These are phyloP conservation scores for Starmerella floris DNA, from an alignment of 805 yeast species.

Conservation along the genomic window DNA sequence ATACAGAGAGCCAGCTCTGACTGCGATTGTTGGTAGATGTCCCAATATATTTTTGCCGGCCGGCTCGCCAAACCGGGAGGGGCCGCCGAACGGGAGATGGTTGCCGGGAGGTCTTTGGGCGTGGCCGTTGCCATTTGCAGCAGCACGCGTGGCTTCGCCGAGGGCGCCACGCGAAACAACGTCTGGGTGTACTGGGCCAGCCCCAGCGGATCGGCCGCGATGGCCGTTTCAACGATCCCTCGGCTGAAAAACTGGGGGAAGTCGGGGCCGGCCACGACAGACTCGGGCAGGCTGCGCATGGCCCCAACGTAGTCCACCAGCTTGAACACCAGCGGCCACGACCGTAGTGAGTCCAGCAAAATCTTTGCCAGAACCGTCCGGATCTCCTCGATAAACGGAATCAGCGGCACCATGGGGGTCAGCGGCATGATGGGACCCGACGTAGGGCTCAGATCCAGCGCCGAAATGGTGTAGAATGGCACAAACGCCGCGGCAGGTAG, in stretches of 20 bases:
- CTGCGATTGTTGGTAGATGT: background rate
- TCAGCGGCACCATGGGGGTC: background rate
- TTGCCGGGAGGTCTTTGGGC: background rate
- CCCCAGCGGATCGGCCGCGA: background rate
- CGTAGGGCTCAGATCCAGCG: background rate
- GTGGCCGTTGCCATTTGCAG: background rate
- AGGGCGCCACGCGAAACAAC: background rate
- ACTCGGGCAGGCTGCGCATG: background rate
- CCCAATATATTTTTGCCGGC: background rate
- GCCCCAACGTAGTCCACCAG: background rate
- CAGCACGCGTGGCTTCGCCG: background rate
- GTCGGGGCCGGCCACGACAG: background rate
- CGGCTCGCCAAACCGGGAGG: background rate
- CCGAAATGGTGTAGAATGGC: background rate
- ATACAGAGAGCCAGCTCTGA: background rate
- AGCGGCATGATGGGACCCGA: background rate
- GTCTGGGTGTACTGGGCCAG: background rate
- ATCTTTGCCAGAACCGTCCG: background rate
- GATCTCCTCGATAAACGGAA: background rate
- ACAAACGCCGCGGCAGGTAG: background rate
- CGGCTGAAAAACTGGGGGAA: background rate
- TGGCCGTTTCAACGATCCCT: background rate
- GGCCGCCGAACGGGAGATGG: background rate
- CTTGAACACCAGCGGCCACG: slow-evolving; percentile 8
- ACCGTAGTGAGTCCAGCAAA: background rate